These are phyloP conservation scores for Ogataea saltuana DNA, from an alignment of 805 yeast genomes.

Conservation along the genomic window DNA sequence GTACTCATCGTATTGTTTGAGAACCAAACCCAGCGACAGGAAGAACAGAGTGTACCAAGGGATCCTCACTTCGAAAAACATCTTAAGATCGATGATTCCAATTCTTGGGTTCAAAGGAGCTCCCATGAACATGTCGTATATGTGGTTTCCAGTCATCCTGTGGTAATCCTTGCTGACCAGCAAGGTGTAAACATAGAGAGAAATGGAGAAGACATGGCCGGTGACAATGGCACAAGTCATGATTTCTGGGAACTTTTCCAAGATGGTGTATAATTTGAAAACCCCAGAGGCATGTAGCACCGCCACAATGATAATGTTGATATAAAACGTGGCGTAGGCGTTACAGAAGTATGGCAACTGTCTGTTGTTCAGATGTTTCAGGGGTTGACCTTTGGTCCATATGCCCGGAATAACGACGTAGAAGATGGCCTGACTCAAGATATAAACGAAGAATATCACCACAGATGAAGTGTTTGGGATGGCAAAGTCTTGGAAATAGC, in stretches of 20 bases:
- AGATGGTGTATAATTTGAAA: constrained; percentile 69
- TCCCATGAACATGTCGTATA: constrained; percentile 95
- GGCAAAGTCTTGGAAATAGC: constrained; percentile 50
- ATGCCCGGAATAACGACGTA: constrained; percentile 89
- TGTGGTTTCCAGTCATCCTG: constrained; percentile 85
- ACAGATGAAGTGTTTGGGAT: constrained; percentile 63
- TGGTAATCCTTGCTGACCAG: constrained; percentile 73
- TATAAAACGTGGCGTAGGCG: constrained; percentile 83
- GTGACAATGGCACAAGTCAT: constrained; percentile 88
- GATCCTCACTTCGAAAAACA: constrained; percentile 95
- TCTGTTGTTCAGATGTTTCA: constrained; percentile 73
- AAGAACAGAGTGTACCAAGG: constrained; percentile 94
- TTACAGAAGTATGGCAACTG: constrained; percentile 93
- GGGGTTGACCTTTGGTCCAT: constrained; percentile 94
- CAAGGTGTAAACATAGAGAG: constrained; percentile 68
- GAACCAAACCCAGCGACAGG: constrained; percentile 68
- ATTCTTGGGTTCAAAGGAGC: constrained; percentile 95
- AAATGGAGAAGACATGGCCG: constrained; percentile 70
- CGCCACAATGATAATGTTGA: constrained; percentile 57
- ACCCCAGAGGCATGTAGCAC: constrained; percentile 71
- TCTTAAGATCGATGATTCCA: constrained; percentile 89
- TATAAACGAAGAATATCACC: constrained; percentile 69
- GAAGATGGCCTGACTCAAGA: constrained; percentile 66
- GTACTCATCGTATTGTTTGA: constrained; percentile 77
- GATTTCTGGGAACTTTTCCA: constrained; percentile 85